Percentiles rank a stretch among this genome's conserved stretches.
Evolutionary conservation across 306 rosid genomes (phyloP).

Genomic region (Prunus davidiana): DNA sequence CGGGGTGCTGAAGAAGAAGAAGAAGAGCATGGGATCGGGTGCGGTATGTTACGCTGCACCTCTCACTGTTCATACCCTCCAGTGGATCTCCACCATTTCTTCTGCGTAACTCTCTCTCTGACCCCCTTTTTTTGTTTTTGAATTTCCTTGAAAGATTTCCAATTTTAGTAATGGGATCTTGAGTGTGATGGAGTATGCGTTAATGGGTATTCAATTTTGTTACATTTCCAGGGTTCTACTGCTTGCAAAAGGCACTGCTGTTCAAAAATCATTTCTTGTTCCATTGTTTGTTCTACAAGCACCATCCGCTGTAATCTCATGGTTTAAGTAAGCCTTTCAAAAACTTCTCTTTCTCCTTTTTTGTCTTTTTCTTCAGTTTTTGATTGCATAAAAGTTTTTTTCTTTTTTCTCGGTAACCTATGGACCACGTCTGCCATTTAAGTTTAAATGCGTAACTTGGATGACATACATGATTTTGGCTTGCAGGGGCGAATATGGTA

Average conservation of each 20-base stretch:
- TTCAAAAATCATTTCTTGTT: conserved; percentile 68
- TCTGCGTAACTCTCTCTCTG: conserved; percentile 39
- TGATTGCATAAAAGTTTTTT: background rate
- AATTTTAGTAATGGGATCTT: background rate
- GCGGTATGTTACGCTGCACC: conserved; percentile 53
- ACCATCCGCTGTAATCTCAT: conserved; percentile 58
- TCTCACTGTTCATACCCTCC: conserved; percentile 48
- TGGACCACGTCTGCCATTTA: background rate
- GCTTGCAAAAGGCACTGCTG: conserved; percentile 70
- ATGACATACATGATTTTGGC: conserved; percentile 25
- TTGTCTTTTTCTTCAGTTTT: background rate
- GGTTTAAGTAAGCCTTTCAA: conserved; percentile 60
- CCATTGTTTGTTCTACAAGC: conserved; percentile 86
- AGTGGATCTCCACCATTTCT: conserved; percentile 60
- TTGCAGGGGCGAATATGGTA: conserved; percentile 83
- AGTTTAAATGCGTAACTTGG: conserved; percentile 8
- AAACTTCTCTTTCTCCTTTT: background rate
- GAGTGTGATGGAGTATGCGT: background rate
- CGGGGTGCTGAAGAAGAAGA: conserved; percentile 16
- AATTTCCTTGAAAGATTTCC: background rate
- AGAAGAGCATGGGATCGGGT: conserved; percentile 30
- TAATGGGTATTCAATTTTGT: background rate
- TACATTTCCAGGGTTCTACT: conserved; percentile 54
- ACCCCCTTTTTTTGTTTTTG: background rate
- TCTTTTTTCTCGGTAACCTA: background rate